Evolutionary conservation across 2,329 filamentous ascomycete genomes (phyloP).

Genomic region (Trichophyton equinum): DNA sequence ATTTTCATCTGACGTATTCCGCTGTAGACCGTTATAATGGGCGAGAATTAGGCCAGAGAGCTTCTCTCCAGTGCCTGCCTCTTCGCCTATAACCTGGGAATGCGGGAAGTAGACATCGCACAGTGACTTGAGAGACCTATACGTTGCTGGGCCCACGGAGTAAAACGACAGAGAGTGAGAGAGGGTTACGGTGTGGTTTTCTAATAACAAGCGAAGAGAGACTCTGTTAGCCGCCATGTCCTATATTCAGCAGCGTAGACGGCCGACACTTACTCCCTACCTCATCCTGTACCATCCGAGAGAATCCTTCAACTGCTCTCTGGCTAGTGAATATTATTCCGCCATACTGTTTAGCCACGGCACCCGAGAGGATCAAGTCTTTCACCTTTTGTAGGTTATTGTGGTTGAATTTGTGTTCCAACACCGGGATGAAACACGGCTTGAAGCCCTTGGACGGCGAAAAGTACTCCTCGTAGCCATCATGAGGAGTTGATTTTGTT

Average conservation of each 20-base stretch:
- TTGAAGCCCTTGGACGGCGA: slow-evolving; percentile 19
- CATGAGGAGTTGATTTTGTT: slow-evolving; percentile 34
- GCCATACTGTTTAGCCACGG: slow-evolving; percentile 27
- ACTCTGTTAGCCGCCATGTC: not conserved
- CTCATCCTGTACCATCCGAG: slow-evolving; percentile 23
- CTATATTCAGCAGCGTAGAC: not conserved
- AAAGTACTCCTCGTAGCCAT: slow-evolving; percentile 37
- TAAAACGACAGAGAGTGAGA: slow-evolving; percentile 29
- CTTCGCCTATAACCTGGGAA: slow-evolving; percentile 59
- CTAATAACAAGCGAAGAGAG: not conserved
- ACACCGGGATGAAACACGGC: slow-evolving; percentile 35
- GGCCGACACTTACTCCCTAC: slow-evolving; percentile 18
- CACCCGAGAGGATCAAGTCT: slow-evolving; percentile 25
- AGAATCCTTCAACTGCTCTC: slow-evolving; percentile 37
- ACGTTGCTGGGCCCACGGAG: slow-evolving; percentile 38
- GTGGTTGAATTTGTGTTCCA: slow-evolving; percentile 32
- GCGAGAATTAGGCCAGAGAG: slow-evolving; percentile 66
- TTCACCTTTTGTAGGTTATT: slow-evolving; percentile 25
- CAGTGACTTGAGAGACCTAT: slow-evolving; percentile 53
- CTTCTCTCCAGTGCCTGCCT: slow-evolving; percentile 73
- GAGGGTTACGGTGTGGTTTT: slow-evolving; percentile 5
- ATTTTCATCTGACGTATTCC: slow-evolving; percentile 16
- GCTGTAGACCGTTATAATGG: slow-evolving; percentile 48
- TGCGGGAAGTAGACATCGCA: slow-evolving; percentile 31
- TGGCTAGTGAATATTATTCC: slow-evolving; percentile 40